A percentile compares a stretch with the other conserved stretches of the same genome.
Conservation (phyloP, 805 yeast genomes). For the Myxozyma sirexii region DNA sequence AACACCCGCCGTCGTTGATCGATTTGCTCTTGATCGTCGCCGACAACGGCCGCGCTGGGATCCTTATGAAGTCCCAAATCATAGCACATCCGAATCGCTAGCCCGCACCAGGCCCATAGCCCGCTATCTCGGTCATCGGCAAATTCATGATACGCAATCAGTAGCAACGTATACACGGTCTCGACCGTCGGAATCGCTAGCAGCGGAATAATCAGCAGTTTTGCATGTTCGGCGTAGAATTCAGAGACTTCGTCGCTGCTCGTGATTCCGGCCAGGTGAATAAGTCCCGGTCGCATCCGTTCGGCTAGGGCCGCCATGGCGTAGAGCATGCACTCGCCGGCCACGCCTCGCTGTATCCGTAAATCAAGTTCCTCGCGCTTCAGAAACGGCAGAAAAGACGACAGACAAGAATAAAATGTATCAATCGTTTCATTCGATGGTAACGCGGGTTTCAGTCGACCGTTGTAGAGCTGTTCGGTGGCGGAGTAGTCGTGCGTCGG, state of each 20-base stretch:
- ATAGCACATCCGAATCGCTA: conserved; percentile 40
- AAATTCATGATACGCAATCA: conserved; percentile 40
- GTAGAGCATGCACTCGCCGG: conserved; percentile 36
- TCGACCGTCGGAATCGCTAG: conserved; percentile 38
- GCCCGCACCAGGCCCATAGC: conserved; percentile 40
- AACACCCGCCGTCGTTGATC: conserved; percentile 34
- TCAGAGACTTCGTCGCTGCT: conserved; percentile 29
- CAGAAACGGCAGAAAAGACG: conserved; percentile 37
- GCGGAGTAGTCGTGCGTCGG: neutral
- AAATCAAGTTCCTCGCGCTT: conserved; percentile 32
- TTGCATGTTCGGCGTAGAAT: conserved; percentile 37
- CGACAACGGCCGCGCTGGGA: neutral
- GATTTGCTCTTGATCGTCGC: conserved; percentile 21
- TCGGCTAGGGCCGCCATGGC: conserved; percentile 39
- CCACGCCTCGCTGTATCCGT: conserved; percentile 33
- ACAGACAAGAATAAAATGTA: conserved; percentile 32
- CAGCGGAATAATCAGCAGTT: conserved; percentile 36
- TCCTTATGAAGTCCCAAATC: conserved; percentile 39
- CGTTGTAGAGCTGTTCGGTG: neutral
- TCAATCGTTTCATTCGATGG: conserved; percentile 28
- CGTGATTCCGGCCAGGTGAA: neutral
- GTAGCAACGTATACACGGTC: conserved; percentile 37
- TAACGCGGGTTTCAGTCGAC: conserved; percentile 2
- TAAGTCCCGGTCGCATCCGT: conserved; percentile 17
- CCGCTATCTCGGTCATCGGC: conserved; percentile 40